Evolutionary conservation across 345 rosid genomes (phyloP).

Genomic region (Sisymbrium altissimum): DNA sequence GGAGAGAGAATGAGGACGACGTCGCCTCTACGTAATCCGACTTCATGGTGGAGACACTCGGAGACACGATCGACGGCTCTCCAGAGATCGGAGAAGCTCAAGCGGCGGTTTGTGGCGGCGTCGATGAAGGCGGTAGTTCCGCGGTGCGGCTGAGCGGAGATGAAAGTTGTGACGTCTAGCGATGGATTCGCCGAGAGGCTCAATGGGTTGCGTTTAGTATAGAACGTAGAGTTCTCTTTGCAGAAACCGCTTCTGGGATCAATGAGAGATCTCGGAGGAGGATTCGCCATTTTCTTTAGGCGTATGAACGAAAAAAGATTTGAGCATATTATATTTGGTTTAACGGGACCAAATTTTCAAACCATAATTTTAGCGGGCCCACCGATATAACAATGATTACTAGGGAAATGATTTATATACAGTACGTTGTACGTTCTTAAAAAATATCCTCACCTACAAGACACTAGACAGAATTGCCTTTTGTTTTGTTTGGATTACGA

Average conservation of each 20-base stretch:
- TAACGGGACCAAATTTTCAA: no score
- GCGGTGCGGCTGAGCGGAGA: neutral
- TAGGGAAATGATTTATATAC: no score
- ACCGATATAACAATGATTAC: no score
- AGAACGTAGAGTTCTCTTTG: neutral
- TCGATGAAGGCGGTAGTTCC: conserved; percentile 9
- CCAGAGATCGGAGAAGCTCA: neutral
- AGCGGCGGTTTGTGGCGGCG: neutral
- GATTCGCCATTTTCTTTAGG: neutral
- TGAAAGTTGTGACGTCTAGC: neutral
- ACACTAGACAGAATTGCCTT: no score
- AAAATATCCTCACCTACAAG: no score
- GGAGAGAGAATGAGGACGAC: conserved; percentile 9
- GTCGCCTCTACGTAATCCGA: neutral
- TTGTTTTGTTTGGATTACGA: no score
- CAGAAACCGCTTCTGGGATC: neutral
- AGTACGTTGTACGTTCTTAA: no score
- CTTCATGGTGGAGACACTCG: neutral
- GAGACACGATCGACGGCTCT: neutral
- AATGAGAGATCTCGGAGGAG: neutral
- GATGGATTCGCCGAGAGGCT: neutral
- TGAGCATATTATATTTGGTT: no score
- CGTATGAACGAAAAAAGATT: neutral
- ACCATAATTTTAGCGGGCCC: no score
- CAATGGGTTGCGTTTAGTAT: neutral